Evolutionary conservation across 345 rosid species (phyloP), one percentile per base, ranked within the genome.

Genomic region (Melaleuca quinquenervia): DNA sequence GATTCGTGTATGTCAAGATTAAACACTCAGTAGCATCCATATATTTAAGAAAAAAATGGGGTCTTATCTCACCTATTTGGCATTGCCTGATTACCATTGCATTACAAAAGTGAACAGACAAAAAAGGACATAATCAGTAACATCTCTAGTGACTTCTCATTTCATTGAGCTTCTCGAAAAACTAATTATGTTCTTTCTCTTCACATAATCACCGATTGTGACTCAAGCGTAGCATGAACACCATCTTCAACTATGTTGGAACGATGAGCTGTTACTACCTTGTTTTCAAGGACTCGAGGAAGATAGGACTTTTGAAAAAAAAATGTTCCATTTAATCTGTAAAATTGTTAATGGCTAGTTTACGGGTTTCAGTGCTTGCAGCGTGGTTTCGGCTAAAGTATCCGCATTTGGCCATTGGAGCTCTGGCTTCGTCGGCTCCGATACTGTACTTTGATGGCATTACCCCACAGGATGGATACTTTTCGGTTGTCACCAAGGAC

Each of bases 371-470:
- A 92, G 96, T 93, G 95, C 91, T 94, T 53, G 95, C 96, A 44
- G 87, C 94, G 26, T 94, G 94, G 95, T 94, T 94, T 85, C 91
- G 96, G 55, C 91, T 94, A 14, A 94, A 94, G 87, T 94, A 93
- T 82, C 96, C 96, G 3, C 96, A 94, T 80, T 85, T 92, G 55
- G 92, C 94, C 41, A 83, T 90, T 4, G 94, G 96, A 50, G 96
- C 94, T 54, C 86, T 94, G 26, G 96, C 96, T 20, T 93, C 96
- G 24, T 94, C 96, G 12, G 96, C 94, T 91, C 96, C 96, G 26
- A 86, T 94, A 84, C 93, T 94, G 55, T 93, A 92, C 88, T 93
- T 93, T 51, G 90, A 91, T 82, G 91, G 86, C 54, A 86, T 91
- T 50, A 91, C 90, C 70, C 92, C 94, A 5, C 89, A 89, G 51